Conservation (phyloP, 2,329 filamentous ascomycete species). For the Scytalidium lignicola region DNA sequence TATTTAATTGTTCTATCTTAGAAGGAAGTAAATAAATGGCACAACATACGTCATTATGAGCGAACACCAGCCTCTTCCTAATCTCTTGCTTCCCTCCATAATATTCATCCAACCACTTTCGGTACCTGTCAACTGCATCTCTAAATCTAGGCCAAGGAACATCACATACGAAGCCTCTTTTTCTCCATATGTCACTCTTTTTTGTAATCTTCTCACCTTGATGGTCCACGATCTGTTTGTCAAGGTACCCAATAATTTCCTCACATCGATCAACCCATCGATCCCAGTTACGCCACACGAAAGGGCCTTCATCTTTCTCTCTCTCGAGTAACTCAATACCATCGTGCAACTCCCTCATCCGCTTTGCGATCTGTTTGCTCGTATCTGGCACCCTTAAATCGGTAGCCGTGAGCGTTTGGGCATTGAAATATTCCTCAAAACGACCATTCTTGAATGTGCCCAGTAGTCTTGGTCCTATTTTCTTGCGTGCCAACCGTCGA, state of each 20-base stretch:
- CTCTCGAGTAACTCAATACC: constrained; percentile 79
- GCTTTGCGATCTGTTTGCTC: constrained; percentile 89
- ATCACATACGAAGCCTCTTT: constrained; percentile 73
- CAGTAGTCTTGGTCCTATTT: constrained; percentile 84
- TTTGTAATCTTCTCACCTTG: constrained; percentile 25
- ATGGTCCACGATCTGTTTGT: constrained; percentile 46
- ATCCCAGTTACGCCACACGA: constrained; percentile 91
- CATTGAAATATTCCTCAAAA: constrained; percentile 92
- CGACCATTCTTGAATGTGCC: constrained; percentile 93
- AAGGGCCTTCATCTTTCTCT: constrained; percentile 74
- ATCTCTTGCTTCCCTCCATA: constrained; percentile 66
- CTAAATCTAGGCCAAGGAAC: constrained; percentile 78
- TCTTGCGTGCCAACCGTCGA: constrained; percentile 79
- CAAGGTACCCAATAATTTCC: constrained; percentile 45
- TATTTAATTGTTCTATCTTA: no score
- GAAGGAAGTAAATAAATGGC: no score
- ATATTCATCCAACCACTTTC: constrained; percentile 63
- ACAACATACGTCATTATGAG: constrained; percentile 85
- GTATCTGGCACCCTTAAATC: constrained; percentile 79
- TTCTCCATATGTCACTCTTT: constrained; percentile 53
- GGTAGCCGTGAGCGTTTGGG: constrained; percentile 68
- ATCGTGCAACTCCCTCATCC: constrained; percentile 93
- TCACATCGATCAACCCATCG: constrained; percentile 53
- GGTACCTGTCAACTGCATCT: constrained; percentile 69
- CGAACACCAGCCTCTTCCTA: constrained; percentile 77